A percentile compares a stretch with the other conserved stretches of the same genome.
These are phyloP conservation scores for Ophiostoma australiae DNA, from an alignment of 2,329 filamentous ascomycete species.

Conservation along the genomic window DNA sequence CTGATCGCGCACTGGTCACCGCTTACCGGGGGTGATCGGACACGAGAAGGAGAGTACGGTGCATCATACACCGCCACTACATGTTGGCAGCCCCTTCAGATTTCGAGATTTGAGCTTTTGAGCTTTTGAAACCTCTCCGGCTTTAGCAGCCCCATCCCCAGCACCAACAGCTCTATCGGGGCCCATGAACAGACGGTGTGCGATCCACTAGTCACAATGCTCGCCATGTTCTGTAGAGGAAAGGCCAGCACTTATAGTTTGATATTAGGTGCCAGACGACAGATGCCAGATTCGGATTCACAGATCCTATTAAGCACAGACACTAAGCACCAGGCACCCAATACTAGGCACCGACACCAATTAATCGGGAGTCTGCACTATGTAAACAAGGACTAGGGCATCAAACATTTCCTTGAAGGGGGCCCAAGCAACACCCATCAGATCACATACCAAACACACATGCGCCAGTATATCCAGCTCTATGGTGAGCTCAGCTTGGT, in stretches of 20 bases:
- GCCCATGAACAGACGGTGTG: constrained; percentile 14
- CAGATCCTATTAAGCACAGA: background rate
- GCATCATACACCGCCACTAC: constrained; percentile 8
- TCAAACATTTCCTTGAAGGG: background rate
- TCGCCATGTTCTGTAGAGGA: background rate
- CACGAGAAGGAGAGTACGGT: background rate
- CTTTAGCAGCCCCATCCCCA: background rate
- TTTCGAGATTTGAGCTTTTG: background rate
- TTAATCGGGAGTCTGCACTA: background rate
- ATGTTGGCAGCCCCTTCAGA: background rate
- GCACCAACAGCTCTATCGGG: background rate
- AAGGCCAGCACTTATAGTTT: background rate
- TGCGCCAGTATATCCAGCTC: background rate
- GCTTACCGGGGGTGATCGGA: background rate
- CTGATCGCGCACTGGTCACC: background rate
- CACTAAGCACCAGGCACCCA: background rate
- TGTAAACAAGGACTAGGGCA: background rate
- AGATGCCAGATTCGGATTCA: background rate
- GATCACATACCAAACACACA: background rate
- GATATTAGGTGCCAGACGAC: background rate
- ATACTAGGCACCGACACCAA: background rate
- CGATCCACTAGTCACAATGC: background rate
- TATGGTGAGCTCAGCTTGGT: background rate
- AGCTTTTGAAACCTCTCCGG: background rate
- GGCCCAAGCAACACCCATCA: background rate